Conservation (phyloP, 257 asterid genomes). For the Misopates orontium region DNA sequence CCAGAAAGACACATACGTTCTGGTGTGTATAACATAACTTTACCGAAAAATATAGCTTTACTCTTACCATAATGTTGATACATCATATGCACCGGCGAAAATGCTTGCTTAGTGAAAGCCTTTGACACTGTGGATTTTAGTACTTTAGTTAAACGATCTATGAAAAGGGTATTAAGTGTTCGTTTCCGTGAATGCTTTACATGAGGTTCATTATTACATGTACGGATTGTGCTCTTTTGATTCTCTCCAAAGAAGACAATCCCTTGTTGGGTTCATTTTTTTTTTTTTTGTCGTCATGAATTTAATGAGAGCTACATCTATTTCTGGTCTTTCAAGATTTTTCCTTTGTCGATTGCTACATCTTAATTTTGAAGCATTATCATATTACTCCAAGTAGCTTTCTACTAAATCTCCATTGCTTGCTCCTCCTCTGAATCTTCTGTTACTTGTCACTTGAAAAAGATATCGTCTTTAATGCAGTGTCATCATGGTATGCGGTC, state of each 20-base stretch:
- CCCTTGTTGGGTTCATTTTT: neutral
- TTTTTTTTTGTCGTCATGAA: neutral
- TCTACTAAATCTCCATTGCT: neutral
- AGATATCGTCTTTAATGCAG: slow-evolving; percentile 44
- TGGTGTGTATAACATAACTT: slow-evolving; percentile 48
- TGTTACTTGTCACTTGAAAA: slow-evolving; percentile 14
- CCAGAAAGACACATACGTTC: slow-evolving; percentile 82
- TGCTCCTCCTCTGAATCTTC: neutral
- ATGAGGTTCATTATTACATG: slow-evolving; percentile 5
- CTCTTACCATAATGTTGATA: slow-evolving; percentile 9
- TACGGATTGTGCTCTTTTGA: neutral
- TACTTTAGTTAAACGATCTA: slow-evolving; percentile 13
- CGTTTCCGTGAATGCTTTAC: neutral
- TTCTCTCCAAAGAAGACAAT: neutral
- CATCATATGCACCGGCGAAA: slow-evolving; percentile 12
- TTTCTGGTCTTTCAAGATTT: neutral
- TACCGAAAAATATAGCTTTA: neutral
- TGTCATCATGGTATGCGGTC: slow-evolving; percentile 97
- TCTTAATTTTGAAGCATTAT: slow-evolving; percentile 7
- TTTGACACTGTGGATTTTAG: neutral
- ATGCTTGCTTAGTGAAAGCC: neutral
- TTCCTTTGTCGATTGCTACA: neutral
- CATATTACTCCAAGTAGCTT: neutral
- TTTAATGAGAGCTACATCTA: no score
- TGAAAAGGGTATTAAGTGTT: slow-evolving; percentile 10